Evolutionary conservation across 2,329 filamentous ascomycete species (phyloP).

Genomic region (Hymenoscyphus repandus): DNA sequence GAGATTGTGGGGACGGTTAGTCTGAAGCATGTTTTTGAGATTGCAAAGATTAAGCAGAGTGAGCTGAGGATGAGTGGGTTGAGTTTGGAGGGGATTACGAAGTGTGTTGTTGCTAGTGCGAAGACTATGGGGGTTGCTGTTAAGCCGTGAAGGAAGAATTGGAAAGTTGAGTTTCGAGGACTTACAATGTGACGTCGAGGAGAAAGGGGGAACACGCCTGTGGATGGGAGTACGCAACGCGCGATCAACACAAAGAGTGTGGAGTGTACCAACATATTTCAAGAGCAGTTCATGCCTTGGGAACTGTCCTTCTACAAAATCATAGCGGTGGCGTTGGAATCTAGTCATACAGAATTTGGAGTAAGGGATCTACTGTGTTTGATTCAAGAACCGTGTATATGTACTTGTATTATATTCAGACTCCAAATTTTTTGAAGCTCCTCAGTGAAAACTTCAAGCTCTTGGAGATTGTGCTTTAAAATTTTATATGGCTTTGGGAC

Average conservation of each 20-base stretch:
- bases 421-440: too few species aligned
- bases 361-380: too few species aligned
- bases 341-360: too few species aligned
- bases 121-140: slow-evolving; percentile 72
- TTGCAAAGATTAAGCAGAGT: slow-evolving; percentile 89
- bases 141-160: slow-evolving; percentile 44
- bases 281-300: not conserved
- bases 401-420: too few species aligned
- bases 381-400: too few species aligned
- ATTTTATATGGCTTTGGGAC: too few species aligned
- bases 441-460: too few species aligned
- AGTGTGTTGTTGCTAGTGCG: slow-evolving; percentile 67
- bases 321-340: too few species aligned
- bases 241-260: not conserved
- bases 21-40: slow-evolving; percentile 95
- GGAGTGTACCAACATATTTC: not conserved
- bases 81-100: slow-evolving; percentile 65
- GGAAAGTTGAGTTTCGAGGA: not conserved
- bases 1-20: slow-evolving; percentile 79
- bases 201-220: too few species aligned
- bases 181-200: not conserved
- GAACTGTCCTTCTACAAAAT: too few species aligned
- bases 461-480: too few species aligned
- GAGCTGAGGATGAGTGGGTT: slow-evolving; percentile 70
- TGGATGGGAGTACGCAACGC: too few species aligned